Base-by-base conservation (phyloP, 1,284 basidiomycete species). In the Cutaneotrichosporon daszewskae region DNA sequence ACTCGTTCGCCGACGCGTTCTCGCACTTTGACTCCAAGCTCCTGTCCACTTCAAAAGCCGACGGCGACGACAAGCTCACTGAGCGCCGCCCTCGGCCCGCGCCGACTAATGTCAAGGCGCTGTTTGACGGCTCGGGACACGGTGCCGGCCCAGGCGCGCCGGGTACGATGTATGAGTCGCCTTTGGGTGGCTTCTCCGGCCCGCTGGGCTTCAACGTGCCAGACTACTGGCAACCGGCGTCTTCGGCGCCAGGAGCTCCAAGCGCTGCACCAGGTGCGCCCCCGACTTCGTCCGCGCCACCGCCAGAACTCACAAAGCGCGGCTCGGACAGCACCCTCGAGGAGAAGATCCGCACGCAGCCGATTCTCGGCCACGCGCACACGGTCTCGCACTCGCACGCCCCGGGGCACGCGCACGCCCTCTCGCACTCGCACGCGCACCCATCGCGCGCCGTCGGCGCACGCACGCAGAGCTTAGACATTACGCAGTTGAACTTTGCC, bases 11-110 rank as follows among this genome's bases (percentile, higher is more conserved):
- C 19, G 88, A 94, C 60, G 87, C 91, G 1, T 92, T 96, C 76
- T 87, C 90, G 25, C 91, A 95, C 69, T 97, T 97, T 70, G 89
- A 95, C 65, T 91, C 87, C 72, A 95, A 94, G 72, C 81, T 96
- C 3, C 75, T 94, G 29, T 83, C 87, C 2, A 83, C 85, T 17
- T 80, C 83, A 25, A 76, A 78, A 40, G 52, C n/a, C 29, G 50
- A 43, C 19, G 28, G 34, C 12, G 76, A 80, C 34, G 71, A 78
- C 22, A 84, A 86, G 58, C 78, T 81, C 60, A 79, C 80, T 13
- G 85, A 87, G 62, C 78, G 86, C 42, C 76, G 87, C 34, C 74
- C 90, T 38, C 82, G 54, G 89, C 40, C 40, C 9, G 23, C 88
- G 9, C 87, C 90, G 4, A 87, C 89, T 0, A 89, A 96, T 61